Evolutionary conservation across 106 monocot genomes (phyloP).

Genomic region (Apostasia ramifera): DNA sequence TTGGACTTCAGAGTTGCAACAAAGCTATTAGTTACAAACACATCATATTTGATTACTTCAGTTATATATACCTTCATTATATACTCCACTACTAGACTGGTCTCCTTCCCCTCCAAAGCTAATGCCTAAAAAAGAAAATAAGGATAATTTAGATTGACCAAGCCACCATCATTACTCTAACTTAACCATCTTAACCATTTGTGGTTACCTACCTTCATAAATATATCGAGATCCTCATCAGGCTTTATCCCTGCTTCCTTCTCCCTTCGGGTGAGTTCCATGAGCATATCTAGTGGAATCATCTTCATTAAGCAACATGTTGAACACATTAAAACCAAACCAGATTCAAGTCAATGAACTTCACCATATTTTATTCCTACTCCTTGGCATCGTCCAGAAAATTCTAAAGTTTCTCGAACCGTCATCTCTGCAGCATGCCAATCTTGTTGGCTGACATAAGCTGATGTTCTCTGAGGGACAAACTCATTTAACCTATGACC

Average conservation of each 20-base stretch:
- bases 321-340: background rate
- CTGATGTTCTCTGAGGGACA: slow-evolving; percentile 95
- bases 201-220: slow-evolving; percentile 71
- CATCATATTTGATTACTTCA: too few species aligned
- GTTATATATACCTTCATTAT: slow-evolving; percentile 84
- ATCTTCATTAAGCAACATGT: slow-evolving; percentile 9
- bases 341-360: background rate
- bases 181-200: background rate
- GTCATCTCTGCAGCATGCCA: slow-evolving; percentile 90
- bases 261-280: slow-evolving; percentile 87
- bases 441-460: slow-evolving; percentile 98
- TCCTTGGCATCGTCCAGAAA: slow-evolving; percentile 89
- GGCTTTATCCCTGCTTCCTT: slow-evolving; percentile 92
- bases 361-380: slow-evolving; percentile 98
- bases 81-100: slow-evolving; percentile 87
- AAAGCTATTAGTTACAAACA: too few species aligned
- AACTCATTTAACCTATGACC: slow-evolving; percentile 80
- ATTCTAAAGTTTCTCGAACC: slow-evolving; percentile 90
- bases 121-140: slow-evolving; percentile 48
- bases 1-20: background rate
- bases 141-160: slow-evolving; percentile 1
- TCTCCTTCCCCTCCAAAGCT: slow-evolving; percentile 77
- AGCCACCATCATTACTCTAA: background rate
- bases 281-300: slow-evolving; percentile 74
- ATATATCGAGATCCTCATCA: slow-evolving; percentile 97